Evolutionary conservation across 148 eudicot species (phyloP).

Genomic region (Silene latifolia): DNA sequence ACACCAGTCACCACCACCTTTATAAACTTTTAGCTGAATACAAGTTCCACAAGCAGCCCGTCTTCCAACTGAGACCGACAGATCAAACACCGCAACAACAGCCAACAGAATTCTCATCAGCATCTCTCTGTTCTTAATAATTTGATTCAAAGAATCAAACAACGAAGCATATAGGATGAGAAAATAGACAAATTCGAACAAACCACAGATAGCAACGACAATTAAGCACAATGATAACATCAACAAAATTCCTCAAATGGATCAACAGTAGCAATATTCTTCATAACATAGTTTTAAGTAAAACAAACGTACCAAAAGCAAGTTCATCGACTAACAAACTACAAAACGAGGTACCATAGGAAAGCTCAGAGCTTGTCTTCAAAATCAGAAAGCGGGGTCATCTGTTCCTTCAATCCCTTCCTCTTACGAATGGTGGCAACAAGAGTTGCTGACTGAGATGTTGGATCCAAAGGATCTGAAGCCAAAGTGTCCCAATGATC

Average conservation of each 20-base stretch:
- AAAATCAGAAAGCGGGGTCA: constrained; percentile 19
- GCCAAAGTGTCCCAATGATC: constrained; percentile 19
- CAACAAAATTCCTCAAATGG: background rate
- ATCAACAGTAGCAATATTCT: background rate
- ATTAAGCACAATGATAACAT: no score
- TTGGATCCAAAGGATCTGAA: constrained; percentile 12
- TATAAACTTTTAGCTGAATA: no score
- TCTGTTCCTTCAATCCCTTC: constrained; percentile 21
- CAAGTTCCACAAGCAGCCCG: no score
- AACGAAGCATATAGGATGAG: no score
- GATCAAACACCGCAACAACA: no score
- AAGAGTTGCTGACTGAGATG: constrained; percentile 7
- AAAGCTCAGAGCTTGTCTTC: constrained; percentile 17
- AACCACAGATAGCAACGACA: no score
- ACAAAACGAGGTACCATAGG: background rate
- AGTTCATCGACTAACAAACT: background rate
- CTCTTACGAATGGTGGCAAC: constrained; percentile 12
- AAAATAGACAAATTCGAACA: no score
- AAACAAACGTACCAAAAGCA: background rate
- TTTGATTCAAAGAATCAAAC: no score
- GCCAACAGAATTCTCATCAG: no score
- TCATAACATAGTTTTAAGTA: background rate
- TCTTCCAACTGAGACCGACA: no score
- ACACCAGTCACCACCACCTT: no score
- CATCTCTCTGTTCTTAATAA: no score